Conservation (phyloP, 2,329 filamentous ascomycete species). For the Daldinia eschscholtzii region DNA sequence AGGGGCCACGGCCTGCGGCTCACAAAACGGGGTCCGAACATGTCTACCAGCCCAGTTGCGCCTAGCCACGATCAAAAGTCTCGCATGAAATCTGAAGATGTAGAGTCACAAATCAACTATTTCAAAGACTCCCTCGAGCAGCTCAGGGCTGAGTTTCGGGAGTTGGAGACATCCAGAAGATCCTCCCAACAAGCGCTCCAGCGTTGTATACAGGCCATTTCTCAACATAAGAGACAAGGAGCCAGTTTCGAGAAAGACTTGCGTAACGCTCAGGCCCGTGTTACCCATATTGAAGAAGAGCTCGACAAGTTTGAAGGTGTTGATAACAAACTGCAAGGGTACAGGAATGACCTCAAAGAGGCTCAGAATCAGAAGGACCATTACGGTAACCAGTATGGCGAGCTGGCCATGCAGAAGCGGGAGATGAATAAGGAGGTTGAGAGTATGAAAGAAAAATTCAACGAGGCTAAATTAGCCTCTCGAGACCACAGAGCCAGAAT, state of each 20-base stretch:
- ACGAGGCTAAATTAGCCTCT: conserved; percentile 51
- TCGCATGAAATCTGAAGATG: conserved; percentile 83
- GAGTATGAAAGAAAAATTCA: conserved; percentile 55
- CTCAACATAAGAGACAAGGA: conserved; percentile 60
- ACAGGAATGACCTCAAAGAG: conserved; percentile 70
- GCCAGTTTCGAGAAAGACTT: conserved; percentile 63
- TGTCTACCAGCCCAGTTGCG: conserved; percentile 53
- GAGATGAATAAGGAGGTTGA: conserved; percentile 61
- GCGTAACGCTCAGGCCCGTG: conserved; percentile 71
- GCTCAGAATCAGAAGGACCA: conserved; percentile 59
- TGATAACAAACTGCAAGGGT: conserved; percentile 72
- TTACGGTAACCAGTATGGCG: conserved; percentile 68
- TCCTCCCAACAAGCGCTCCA: conserved; percentile 62
- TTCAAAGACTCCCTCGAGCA: conserved; percentile 65
- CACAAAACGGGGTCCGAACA: conserved; percentile 57
- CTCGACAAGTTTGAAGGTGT: conserved; percentile 76
- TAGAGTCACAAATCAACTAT: conserved; percentile 71
- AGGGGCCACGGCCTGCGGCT: conserved; percentile 72
- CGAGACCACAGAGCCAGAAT: conserved; percentile 61
- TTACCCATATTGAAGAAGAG: conserved; percentile 66
- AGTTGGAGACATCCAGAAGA: conserved; percentile 63
- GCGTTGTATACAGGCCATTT: conserved; percentile 59
- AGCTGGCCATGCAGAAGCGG: conserved; percentile 62
- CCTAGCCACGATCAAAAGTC: conserved; percentile 65
- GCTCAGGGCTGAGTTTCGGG: conserved; percentile 66